Evolutionary conservation across 176 grass and related monocot genomes (phyloP).

Genomic region (Bonia amplexicaulis): DNA sequence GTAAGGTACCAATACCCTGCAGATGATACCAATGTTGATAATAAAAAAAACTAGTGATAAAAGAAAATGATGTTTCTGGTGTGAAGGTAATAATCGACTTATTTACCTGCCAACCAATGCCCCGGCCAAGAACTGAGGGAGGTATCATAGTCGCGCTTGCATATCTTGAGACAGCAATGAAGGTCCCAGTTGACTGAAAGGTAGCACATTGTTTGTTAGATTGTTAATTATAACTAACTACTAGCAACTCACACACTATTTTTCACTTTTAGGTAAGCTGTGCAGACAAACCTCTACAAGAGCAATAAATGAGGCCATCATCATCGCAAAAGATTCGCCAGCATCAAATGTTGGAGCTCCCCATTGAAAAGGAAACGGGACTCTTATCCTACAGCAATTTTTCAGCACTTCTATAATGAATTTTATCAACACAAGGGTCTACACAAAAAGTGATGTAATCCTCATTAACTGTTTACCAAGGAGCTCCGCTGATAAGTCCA

Average conservation of each 20-base stretch:
- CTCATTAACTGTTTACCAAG: conserved; percentile 48
- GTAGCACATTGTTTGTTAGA: not conserved
- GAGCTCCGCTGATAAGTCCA: conserved; percentile 70
- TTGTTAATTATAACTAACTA: not conserved
- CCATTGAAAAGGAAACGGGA: conserved; percentile 96
- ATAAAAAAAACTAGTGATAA: not conserved
- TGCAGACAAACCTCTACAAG: conserved; percentile 68
- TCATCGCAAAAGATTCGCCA: conserved; percentile 94
- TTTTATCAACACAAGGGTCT: not conserved
- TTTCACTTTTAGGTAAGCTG: not conserved
- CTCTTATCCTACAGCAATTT: conserved; percentile 47
- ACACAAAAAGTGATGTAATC: not conserved
- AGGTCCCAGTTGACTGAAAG: conserved; percentile 74
- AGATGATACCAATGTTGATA: not conserved
- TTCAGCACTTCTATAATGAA: not conserved
- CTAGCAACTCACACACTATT: not conserved
- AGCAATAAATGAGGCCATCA: conserved; percentile 79
- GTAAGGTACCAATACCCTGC: conserved; percentile 47
- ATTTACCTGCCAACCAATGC: conserved; percentile 90
- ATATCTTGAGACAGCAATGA: conserved; percentile 76
- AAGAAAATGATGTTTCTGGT: not conserved
- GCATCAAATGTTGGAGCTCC: conserved; percentile 92
- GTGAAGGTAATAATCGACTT: not conserved
- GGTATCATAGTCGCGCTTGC: conserved; percentile 85
- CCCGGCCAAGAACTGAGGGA: conserved; percentile 81